Evolutionary conservation across 179 eudicot species (phyloP).

Genomic region (Carnegiea gigantea): DNA sequence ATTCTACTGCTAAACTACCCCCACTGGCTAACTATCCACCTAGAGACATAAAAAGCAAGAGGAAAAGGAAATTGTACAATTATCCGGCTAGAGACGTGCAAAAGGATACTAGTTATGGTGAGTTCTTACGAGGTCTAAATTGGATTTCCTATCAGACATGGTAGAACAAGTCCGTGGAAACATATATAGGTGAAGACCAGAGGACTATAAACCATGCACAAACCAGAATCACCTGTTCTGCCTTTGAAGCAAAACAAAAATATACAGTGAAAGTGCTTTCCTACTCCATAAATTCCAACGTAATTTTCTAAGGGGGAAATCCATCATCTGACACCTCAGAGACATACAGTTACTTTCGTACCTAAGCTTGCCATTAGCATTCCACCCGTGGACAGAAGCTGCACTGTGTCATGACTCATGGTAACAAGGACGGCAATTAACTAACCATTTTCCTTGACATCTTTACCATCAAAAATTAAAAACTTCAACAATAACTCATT

Average conservation of each 20-base stretch:
- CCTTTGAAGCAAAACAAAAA: background rate
- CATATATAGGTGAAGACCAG: background rate
- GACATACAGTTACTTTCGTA: slow-evolving; percentile 33
- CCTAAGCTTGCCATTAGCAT: slow-evolving; percentile 35
- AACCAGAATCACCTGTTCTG: background rate
- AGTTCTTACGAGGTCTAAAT: background rate
- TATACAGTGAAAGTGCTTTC: background rate
- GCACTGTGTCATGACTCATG: slow-evolving; percentile 32
- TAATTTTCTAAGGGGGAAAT: slow-evolving; percentile 8
- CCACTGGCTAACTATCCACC: background rate
- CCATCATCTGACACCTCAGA: slow-evolving; percentile 26
- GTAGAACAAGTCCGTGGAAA: background rate
- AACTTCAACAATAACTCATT: slow-evolving; percentile 23
- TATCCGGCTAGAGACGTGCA: background rate
- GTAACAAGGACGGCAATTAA: slow-evolving; percentile 12
- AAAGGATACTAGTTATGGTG: background rate
- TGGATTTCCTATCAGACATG: too few species aligned
- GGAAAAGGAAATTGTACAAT: background rate
- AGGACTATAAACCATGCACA: background rate
- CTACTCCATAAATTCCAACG: background rate
- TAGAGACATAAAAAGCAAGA: background rate
- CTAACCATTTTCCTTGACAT: slow-evolving; percentile 3
- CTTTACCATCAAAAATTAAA: background rate
- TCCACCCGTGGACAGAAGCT: slow-evolving; percentile 33
- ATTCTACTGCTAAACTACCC: too few species aligned